Evolutionary conservation across 140 eudicot species (phyloP), one percentile per base, ranked within the genome.

Genomic region (Flaveria floridana): DNA sequence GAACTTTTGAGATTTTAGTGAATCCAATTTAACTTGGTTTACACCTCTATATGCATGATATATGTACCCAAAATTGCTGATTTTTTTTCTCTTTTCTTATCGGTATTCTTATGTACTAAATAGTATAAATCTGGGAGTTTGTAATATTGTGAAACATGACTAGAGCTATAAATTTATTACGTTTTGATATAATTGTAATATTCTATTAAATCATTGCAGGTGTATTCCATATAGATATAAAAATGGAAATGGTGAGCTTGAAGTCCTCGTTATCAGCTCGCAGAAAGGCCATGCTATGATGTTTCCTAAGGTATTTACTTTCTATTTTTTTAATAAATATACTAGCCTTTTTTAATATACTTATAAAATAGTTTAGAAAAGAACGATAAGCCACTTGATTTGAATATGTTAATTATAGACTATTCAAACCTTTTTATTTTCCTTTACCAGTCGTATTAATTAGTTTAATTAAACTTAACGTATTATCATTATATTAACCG

Each of bases 171-270:
- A 2, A 74, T 25, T 41, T 47, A 21, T 15, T 6, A 44, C 9
- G 10, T 2, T 15, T 51, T 70, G 7, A 28, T 51, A 7, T 48
- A 14, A 34, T 41, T 7, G 21, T 52, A 42, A 58, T 21, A 39
- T 14, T 48, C n/a, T 28, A 19, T 71, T 42, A 52, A 37, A 50
- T 80, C 70, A 39, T 65, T 77, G 82, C 84, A 90, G 96, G 71
- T 90, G 96, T 72, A 90, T 90, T 70, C 96, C 96, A 16, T 90
- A 90, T 75, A 84, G 95, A 74, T 87, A 72, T 69, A 88, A 85
- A 65, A 64, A 55, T 47, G 88, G 50, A 10, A 68, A 81, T 61
- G 89, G 81, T 79, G 91, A 85, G 61, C 61, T 90, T 48, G 91
- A 90, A 72, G 96, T 90, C 79, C 88, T 90, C 50, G 89, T 90